Base-by-base conservation (phyloP, 1,139 yeast genomes). In the Pichia kudriavzevii region DNA sequence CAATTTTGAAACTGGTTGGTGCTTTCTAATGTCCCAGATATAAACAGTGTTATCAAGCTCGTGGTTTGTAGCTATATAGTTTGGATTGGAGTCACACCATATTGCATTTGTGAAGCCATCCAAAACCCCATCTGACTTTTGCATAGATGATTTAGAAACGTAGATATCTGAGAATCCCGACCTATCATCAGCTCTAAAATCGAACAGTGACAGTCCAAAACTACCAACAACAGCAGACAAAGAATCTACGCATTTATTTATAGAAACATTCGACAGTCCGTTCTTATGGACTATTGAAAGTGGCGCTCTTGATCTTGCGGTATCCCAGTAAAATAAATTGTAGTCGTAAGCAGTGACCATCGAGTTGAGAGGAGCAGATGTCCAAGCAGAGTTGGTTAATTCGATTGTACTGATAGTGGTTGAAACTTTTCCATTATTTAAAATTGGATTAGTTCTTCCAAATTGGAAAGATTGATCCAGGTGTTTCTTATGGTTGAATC, bases 21-120 rank as follows among this genome's bases (percentile, higher is more conserved):
- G 65, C 48, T 67, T 70, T 42, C 94, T 66, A 30, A 81, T 71
- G 58, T 83, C 94, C 93, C 94, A 83, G 29, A 83, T 63, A 30
- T 79, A 69, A 2, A 71, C 59, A 4, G 74, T 73, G 46, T 75
- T 78, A 31, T 66, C 63, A 47, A 76, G 82, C 6, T 79, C 74
- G 15, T 32, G 26, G 4, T 26, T 22, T 2, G 87, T 73, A 2
- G 88, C 85, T 28, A 83, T 64, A 13, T 75, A 61, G 47, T 78
- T 69, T 14, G 73, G 71, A 52, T 80, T 69, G 7, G 58, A 51
- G 1, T 79, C 70, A 33, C 78, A 70, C 93, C 94, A 83, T 50
- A 66, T 69, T 32, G 79, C 72, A 19, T 61, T 45, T 30, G 68
- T 67, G 0, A 67, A 62, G 22, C 57, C 48, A 10, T 54, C 52